Base-by-base conservation (phyloP, 2,329 filamentous ascomycete species). In the Colletotrichum sp. region DNA sequence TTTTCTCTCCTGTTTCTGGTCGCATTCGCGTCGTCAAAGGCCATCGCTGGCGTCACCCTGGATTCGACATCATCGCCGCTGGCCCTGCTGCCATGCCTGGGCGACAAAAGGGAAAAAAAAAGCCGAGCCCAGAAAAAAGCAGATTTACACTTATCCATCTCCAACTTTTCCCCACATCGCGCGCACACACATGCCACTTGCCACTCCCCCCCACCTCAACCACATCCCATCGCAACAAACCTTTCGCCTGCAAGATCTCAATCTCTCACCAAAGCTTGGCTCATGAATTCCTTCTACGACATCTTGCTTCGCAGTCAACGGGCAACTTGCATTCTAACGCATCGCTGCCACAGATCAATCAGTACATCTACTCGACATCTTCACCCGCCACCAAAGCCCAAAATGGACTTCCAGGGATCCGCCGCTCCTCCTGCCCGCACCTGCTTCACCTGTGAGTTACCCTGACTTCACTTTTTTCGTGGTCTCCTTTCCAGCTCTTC, bases 401-500 rank as follows among this genome's bases (percentile, higher is more conserved):
- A 76, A 69, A 86, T 86, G 84, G 84, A 86, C 77, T 84, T 75
- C 79, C 76, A 77, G 72, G 78, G 76, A 77, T 79, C 78, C 79
- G 78, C 77, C 65, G 70, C 77, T 57, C 67, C 75, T 43, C 77
- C 78, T 65, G 82, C 80, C 74, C 86, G 87, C 78, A 85, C 84
- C 78, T 89, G 87, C 85, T 89, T 88, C 84, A 89, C 87, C 81
- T 89, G 87, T 89, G 82, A 85, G 87, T 89, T 78, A 64, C 65
- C 74, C 70, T 76, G 71, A 74, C 21, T 36, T 73, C 65, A 30
- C 32, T 60, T 28, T 55, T 55, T 52, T 48, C 43, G n/a, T 48
- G 18, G 43, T n/a, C 6, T 15, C 24, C 52, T 38, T 18, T 21
- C 32, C 68, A 32, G 32, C 57, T 60, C 60, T 58, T 10, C 57